Base-by-base conservation (phyloP, 768 basidiomycete genomes). In the Hericium coralloides region DNA sequence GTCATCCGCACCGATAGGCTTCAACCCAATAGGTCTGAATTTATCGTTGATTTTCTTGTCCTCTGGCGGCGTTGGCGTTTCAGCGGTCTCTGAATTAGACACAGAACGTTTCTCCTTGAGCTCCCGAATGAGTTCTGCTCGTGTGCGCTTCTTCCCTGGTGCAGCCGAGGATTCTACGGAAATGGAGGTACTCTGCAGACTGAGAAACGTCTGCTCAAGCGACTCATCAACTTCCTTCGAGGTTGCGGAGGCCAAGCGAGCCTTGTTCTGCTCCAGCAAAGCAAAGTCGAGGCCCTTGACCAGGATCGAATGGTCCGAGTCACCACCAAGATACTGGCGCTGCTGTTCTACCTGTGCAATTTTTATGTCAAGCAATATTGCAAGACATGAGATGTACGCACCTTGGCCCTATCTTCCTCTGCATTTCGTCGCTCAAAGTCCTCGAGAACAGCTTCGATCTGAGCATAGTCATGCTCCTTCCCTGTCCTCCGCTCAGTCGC, bases 231-330 rank as follows among this genome's bases (percentile, higher is more conserved):
- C 87, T 49, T 85, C 84, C 4, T 76, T 74, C 14, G 79, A 73
- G 17, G 64, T 55, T 18, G 59, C 56, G n/a, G 74, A 69, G 2
- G 76, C 72, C 1, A 73, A 75, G 39, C 85, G 83, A 3, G 87
- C 85, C 70, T 85, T 92, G 60, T 88, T 84, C 63, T 92, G 89
- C 65, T 92, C 88, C 15, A 97, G 76, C 7, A 97, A 79, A 0
- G 91, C 87, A 61, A 87, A 78, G 66, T 98, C 95, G 49, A 98
- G 83, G 25, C 92, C 92, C 66, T 93, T 95, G 43, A 94, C 90
- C 12, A 94, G 81, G 56, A 94, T 80, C 12, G 90, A 84, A 67
- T 95, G 92, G 57, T 87, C 79, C 50, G 83, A 81, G 67, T 95
- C 90, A 38, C 91, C 89, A 15, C 91, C 91, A 3, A 92, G 79